These are phyloP conservation scores for Gentiana dahurica DNA, from an alignment of 257 asterid species.

Conservation along the genomic window DNA sequence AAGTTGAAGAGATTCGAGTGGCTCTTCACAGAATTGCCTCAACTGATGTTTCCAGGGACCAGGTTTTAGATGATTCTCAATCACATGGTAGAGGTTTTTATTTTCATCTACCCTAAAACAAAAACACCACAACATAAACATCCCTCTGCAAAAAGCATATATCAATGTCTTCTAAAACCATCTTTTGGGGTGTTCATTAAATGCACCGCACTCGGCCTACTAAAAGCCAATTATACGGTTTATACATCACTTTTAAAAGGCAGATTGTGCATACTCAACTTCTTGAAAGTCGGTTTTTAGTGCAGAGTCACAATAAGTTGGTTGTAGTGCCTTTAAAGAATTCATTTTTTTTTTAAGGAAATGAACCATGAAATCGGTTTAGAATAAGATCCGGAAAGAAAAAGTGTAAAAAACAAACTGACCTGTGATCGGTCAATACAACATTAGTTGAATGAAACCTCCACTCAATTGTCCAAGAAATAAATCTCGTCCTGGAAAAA, in stretches of 20 bases:
- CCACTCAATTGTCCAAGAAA: constrained; percentile 96
- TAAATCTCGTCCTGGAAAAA: constrained; percentile 53
- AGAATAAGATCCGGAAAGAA: background rate
- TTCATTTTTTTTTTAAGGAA: background rate
- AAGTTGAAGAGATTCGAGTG: constrained; percentile 55
- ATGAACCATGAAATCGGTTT: background rate
- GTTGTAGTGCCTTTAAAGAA: too few species aligned
- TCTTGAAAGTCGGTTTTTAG: too few species aligned
- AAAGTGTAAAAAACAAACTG: constrained; percentile 13
- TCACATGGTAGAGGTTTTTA: constrained; percentile 36
- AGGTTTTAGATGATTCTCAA: constrained; percentile 62
- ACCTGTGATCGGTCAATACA: constrained; percentile 73
- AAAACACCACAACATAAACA: background rate
- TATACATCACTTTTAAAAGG: too few species aligned
- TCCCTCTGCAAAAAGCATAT: background rate
- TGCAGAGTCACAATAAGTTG: too few species aligned
- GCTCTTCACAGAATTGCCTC: constrained; percentile 51
- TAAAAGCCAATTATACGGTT: too few species aligned
- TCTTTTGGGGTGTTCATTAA: too few species aligned
- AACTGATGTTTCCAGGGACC: constrained; percentile 77
- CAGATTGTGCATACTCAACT: too few species aligned
- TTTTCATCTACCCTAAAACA: constrained; percentile 58
- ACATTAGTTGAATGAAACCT: constrained; percentile 64
- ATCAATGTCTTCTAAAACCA: background rate
- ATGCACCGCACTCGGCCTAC: too few species aligned